These are phyloP conservation scores for Glomus cerebriforme DNA, from an alignment of 192 early-diverging fungal species.

Conservation along the genomic window DNA sequence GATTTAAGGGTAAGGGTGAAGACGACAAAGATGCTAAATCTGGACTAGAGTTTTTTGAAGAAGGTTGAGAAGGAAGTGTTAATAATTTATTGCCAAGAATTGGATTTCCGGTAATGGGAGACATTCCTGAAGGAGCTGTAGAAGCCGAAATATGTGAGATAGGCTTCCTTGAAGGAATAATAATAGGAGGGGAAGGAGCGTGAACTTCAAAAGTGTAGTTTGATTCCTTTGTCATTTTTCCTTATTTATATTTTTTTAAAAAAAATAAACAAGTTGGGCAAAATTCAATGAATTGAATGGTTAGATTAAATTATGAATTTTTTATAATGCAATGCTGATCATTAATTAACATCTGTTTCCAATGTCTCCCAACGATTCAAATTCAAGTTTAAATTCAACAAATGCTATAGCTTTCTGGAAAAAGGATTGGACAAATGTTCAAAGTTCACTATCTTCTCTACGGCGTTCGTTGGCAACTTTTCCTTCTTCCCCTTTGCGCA, in stretches of 20 bases:
- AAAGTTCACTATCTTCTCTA: neutral
- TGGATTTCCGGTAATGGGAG: constrained; percentile 14
- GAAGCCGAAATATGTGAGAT: neutral
- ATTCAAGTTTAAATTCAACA: neutral
- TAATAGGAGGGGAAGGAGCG: neutral
- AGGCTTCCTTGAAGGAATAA: neutral
- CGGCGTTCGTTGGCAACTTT: constrained; percentile 48
- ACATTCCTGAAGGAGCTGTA: neutral
- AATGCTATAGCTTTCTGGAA: neutral
- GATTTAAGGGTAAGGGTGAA: neutral
- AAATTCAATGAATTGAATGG: too few relatives aligned
- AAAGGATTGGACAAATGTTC: neutral
- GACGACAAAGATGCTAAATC: constrained; percentile 5
- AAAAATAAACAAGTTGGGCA: too few relatives aligned
- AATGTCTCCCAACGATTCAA: too few relatives aligned
- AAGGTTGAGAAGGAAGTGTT: neutral
- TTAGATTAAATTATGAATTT: too few relatives aligned
- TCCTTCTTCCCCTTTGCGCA: constrained; percentile 53
- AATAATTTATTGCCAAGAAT: neutral
- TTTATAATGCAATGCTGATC: too few relatives aligned
- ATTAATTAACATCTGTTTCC: too few relatives aligned
- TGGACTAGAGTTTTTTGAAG: neutral
- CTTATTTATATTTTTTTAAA: neutral
- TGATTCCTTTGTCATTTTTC: constrained; percentile 8
- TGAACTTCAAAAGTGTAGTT: constrained; percentile 5